phyloP scores from a whole-genome alignment of 1,284 basidiomycete genomes.

The Abortiporus biennis region DNA sequence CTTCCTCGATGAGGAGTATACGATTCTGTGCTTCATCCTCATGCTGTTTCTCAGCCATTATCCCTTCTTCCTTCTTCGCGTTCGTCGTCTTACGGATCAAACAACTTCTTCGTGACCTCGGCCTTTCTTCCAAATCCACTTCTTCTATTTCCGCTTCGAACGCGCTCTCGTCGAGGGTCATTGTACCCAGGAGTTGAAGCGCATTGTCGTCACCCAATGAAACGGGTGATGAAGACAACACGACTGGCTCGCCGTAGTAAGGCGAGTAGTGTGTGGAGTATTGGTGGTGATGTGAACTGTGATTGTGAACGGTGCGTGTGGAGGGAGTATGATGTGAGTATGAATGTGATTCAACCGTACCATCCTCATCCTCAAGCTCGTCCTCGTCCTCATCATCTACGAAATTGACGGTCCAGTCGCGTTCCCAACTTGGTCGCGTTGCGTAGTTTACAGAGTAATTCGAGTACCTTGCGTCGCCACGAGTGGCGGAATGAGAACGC shows the following conservation, averaged over 20 bases:
- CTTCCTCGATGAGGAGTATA: slow-evolving; percentile 1
- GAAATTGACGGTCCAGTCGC: slow-evolving; percentile 22
- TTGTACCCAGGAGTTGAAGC: slow-evolving; percentile 16
- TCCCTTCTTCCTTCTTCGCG: slow-evolving; percentile 1
- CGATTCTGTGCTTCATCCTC: slow-evolving; percentile 4
- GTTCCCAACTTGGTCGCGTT: slow-evolving; percentile 27
- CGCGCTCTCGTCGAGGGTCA: slow-evolving; percentile 13
- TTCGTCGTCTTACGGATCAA: background rate
- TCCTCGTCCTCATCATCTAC: slow-evolving; percentile 28
- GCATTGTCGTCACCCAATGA: slow-evolving; percentile 21
- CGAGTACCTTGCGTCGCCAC: slow-evolving; percentile 15
- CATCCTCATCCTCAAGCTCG: slow-evolving; percentile 29
- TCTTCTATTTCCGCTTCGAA: slow-evolving; percentile 9
- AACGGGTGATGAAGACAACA: slow-evolving; percentile 17
- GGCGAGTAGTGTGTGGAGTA: slow-evolving; percentile 17
- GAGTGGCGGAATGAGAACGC: slow-evolving; percentile 10
- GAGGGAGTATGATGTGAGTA: slow-evolving; percentile 17
- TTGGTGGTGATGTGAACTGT: slow-evolving; percentile 11
- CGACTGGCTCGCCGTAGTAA: slow-evolving; percentile 17
- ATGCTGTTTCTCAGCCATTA: slow-evolving; percentile 1
- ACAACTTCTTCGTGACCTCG: background rate
- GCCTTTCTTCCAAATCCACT: slow-evolving; percentile 5
- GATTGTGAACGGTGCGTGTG: slow-evolving; percentile 11
- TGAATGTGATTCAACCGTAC: slow-evolving; percentile 21
- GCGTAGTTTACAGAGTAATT: slow-evolving; percentile 15